Percentiles rank a stretch among this genome's conserved stretches.
Evolutionary conservation across 1,139 yeast species (phyloP).

Genomic region (Hansenula sp.): DNA sequence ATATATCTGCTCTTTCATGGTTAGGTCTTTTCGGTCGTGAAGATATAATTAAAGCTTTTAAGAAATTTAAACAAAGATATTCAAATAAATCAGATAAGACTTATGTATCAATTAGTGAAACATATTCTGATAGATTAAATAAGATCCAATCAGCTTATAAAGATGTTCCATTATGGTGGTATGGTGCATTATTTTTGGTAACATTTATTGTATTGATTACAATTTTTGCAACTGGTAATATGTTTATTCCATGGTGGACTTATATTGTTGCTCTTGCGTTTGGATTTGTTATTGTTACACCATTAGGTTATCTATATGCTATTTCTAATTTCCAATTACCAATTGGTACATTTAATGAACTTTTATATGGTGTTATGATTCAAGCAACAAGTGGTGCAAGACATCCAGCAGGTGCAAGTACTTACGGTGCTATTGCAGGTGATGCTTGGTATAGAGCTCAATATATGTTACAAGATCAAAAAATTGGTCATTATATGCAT

Average conservation of each 20-base stretch:
- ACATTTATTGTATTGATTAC: slow-evolving; percentile 33
- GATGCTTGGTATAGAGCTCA: slow-evolving; percentile 53
- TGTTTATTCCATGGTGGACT: slow-evolving; percentile 48
- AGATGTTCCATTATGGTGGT: slow-evolving; percentile 42
- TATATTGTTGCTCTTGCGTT: slow-evolving; percentile 38
- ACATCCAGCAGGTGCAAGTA: slow-evolving; percentile 46
- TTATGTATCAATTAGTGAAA: not conserved
- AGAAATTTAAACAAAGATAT: slow-evolving; percentile 2
- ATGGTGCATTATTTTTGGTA: slow-evolving; percentile 28
- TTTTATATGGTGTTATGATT: slow-evolving; percentile 42
- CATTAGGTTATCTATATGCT: slow-evolving; percentile 47
- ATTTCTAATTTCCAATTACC: slow-evolving; percentile 47
- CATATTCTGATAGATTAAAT: slow-evolving; percentile 36
- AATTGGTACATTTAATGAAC: slow-evolving; percentile 47
- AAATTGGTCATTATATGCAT: slow-evolving; percentile 44
- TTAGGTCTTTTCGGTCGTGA: slow-evolving; percentile 22
- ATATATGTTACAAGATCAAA: slow-evolving; percentile 42
- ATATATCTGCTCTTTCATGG: slow-evolving; percentile 44
- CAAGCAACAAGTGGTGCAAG: slow-evolving; percentile 24
- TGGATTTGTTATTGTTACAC: slow-evolving; percentile 43
- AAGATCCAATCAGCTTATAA: slow-evolving; percentile 33
- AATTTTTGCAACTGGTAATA: slow-evolving; percentile 33
- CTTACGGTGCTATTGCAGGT: slow-evolving; percentile 48
- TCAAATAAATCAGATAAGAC: not conserved
- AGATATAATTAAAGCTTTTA: not conserved